Percentiles rank a stretch among this genome's conserved stretches.
Conservation (phyloP, 2,329 filamentous ascomycete species). For the Hypomyces perniciosus region DNA sequence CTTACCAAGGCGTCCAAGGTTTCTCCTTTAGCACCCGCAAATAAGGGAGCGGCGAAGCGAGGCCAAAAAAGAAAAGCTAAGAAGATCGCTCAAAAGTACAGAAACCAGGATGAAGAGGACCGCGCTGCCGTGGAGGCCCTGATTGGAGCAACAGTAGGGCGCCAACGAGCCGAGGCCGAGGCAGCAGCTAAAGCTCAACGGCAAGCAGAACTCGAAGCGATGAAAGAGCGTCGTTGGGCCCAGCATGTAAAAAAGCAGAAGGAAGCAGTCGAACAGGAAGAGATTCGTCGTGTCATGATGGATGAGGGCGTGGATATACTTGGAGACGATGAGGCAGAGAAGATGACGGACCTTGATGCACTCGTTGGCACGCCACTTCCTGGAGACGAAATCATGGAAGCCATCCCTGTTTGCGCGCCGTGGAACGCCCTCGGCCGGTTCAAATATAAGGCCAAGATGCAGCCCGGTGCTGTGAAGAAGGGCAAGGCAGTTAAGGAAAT, state of each 20-base stretch:
- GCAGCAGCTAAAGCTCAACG: slow-evolving; percentile 65
- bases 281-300: slow-evolving; percentile 54
- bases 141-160: slow-evolving; percentile 69
- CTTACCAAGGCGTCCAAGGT: slow-evolving; percentile 12
- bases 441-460: slow-evolving; percentile 94
- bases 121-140: slow-evolving; percentile 74
- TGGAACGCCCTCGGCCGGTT: slow-evolving; percentile 59
- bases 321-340: slow-evolving; percentile 54
- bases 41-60: slow-evolving; percentile 51
- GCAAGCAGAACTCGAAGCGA: slow-evolving; percentile 56
- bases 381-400: slow-evolving; percentile 75
- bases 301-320: slow-evolving; percentile 53
- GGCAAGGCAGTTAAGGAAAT: slow-evolving; percentile 92
- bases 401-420: slow-evolving; percentile 58
- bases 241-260: slow-evolving; percentile 75
- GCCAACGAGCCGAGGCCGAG: slow-evolving; percentile 63
- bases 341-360: slow-evolving; percentile 54
- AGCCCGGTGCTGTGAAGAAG: slow-evolving; percentile 85
- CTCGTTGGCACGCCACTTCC: slow-evolving; percentile 72
- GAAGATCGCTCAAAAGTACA: slow-evolving; percentile 85
- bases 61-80: slow-evolving; percentile 80
- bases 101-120: slow-evolving; percentile 90
- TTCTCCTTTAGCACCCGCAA: not conserved
- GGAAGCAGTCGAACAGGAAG: slow-evolving; percentile 71
- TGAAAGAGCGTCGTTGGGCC: slow-evolving; percentile 67